phyloP scores from a whole-genome alignment of 2,329 filamentous ascomycete genomes.

The Ilyonectria destructans region DNA sequence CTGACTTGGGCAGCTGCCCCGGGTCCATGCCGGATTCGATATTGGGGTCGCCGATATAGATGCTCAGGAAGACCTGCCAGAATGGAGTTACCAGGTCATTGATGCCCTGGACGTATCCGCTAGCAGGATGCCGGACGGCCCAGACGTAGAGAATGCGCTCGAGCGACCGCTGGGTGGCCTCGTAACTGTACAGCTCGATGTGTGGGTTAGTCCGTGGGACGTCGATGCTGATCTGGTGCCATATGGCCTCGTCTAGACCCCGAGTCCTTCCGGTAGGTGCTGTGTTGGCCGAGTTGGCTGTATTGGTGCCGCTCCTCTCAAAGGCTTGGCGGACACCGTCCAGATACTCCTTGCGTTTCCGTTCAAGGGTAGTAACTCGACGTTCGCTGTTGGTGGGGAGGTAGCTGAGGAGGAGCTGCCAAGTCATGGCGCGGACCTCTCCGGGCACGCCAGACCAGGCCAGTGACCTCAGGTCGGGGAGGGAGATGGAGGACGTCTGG shows the following conservation, averaged over 20 bases:
- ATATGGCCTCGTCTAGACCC: conserved; percentile 95
- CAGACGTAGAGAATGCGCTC: conserved; percentile 97
- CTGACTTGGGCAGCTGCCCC: conserved; percentile 89
- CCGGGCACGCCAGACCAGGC: conserved; percentile 96
- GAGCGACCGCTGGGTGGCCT: conserved; percentile 93
- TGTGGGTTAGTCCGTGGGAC: conserved; percentile 97
- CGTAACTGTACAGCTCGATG: conserved; percentile 94
- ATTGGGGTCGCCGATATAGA: conserved; percentile 94
- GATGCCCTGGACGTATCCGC: conserved; percentile 98
- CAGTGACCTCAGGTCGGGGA: conserved; percentile 85
- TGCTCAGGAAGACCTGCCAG: conserved; percentile 96
- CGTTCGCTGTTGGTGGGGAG: conserved; percentile 97
- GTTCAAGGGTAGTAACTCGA: conserved; percentile 88
- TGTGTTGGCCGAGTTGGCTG: conserved; percentile 61
- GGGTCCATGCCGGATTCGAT: conserved; percentile 98
- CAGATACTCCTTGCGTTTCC: conserved; percentile 96
- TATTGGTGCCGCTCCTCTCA: conserved; percentile 72
- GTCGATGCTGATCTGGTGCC: conserved; percentile 99
- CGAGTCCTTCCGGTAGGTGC: conserved; percentile 64
- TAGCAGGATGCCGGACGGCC: conserved; percentile 97
- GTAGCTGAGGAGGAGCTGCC: conserved; percentile 96
- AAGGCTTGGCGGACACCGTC: conserved; percentile 88
- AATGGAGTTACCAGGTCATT: conserved; percentile 98
- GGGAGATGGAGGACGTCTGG: conserved; percentile 90
- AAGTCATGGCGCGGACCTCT: conserved; percentile 98